A percentile compares a stretch with the other conserved stretches of the same genome.
phyloP scores from a whole-genome alignment of 2,329 filamentous ascomycete species.

The Reticulascus tulasneorum region DNA sequence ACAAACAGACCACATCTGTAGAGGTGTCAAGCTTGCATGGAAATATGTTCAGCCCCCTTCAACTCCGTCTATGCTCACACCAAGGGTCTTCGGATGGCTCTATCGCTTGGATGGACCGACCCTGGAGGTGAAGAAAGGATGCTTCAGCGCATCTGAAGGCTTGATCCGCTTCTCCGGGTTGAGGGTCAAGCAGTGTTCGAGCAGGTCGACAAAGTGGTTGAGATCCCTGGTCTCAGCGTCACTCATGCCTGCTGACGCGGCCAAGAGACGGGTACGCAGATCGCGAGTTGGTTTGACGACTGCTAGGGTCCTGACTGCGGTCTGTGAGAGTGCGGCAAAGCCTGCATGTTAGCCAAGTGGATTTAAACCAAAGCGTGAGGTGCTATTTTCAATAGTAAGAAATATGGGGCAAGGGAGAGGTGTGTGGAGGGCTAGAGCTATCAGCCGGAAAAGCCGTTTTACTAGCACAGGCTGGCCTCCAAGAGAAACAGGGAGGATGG shows the following conservation, averaged over 20 bases:
- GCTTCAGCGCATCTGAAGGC: slow-evolving; percentile 78
- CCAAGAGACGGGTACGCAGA: slow-evolving; percentile 73
- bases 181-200: slow-evolving; percentile 82
- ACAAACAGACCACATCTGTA: background rate
- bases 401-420: background rate
- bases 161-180: slow-evolving; percentile 92
- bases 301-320: slow-evolving; percentile 62
- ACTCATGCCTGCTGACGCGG: slow-evolving; percentile 68
- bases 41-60: too few relatives aligned
- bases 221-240: slow-evolving; percentile 74
- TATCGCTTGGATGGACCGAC: slow-evolving; percentile 20
- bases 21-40: background rate
- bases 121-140: slow-evolving; percentile 72
- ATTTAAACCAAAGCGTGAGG: too few relatives aligned
- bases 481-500: slow-evolving; percentile 2
- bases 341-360: slow-evolving; percentile 9
- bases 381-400: slow-evolving; percentile 4
- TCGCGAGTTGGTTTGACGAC: slow-evolving; percentile 76
- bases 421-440: too few relatives aligned
- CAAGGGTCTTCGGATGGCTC: too few relatives aligned
- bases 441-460: too few relatives aligned
- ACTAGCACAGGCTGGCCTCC: slow-evolving; percentile 2
- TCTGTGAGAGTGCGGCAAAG: slow-evolving; percentile 47
- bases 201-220: slow-evolving; percentile 76
- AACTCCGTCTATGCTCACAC: too few relatives aligned